phyloP scores from a whole-genome alignment of 805 yeast genomes.

The Zygoascus ofunaensis region DNA sequence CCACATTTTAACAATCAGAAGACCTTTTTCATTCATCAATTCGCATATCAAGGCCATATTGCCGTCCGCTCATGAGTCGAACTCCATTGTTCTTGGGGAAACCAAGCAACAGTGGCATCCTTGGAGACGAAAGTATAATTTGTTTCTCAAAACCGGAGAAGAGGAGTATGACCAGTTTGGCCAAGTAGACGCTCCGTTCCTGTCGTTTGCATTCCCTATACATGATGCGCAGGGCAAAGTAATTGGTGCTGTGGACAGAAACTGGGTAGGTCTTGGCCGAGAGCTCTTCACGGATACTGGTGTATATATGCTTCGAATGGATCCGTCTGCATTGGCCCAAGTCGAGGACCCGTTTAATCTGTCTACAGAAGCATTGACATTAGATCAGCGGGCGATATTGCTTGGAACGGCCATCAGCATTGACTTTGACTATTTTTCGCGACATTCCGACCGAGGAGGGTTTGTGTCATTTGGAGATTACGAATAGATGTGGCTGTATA shows the following conservation, averaged over 20 bases:
- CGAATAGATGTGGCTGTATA: conserved; percentile 8
- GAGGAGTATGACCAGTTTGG: conserved; percentile 71
- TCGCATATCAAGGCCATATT: conserved; percentile 70
- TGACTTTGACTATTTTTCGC: conserved; percentile 94
- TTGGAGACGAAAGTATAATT: conserved; percentile 83
- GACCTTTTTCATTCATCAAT: conserved; percentile 84
- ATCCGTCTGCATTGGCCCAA: conserved; percentile 52
- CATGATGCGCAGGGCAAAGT: conserved; percentile 47
- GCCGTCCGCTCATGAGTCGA: conserved; percentile 39
- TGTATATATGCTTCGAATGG: conserved; percentile 79
- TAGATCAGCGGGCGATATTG: conserved; percentile 79
- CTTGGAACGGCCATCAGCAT: conserved; percentile 84
- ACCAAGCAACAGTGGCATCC: conserved; percentile 89
- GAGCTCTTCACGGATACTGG: conserved; percentile 94
- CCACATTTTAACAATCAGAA: conserved; percentile 41
- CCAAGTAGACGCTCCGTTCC: conserved; percentile 73
- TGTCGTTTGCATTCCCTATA: conserved; percentile 81
- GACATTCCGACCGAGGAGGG: conserved; percentile 47
- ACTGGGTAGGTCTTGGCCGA: conserved; percentile 91
- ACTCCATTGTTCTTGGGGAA: conserved; percentile 60
- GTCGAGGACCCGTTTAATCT: conserved; percentile 44
- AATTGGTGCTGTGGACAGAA: conserved; percentile 74
- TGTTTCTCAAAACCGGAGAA: conserved; percentile 38
- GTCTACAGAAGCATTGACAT: conserved; percentile 41
- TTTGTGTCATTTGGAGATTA: conserved; percentile 13